Evolutionary conservation across 129 eudicot species (phyloP).

Genomic region (Ambrosia trifida): DNA sequence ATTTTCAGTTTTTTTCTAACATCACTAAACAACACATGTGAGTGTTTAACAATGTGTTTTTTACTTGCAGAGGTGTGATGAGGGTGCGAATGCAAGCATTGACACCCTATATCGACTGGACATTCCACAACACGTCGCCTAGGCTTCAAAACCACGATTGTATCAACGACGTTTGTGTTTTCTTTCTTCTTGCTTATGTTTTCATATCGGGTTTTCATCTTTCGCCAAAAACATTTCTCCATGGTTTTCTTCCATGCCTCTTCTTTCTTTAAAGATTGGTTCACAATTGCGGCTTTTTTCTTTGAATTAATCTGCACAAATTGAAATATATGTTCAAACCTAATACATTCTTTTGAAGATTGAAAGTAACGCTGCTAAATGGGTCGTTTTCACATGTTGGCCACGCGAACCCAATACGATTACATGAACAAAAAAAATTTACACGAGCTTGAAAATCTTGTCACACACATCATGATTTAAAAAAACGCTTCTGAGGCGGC

Average conservation of each 20-base stretch:
- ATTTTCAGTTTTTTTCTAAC: conserved; percentile 13
- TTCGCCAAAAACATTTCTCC: conserved; percentile 37
- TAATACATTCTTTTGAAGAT: background rate
- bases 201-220: conserved; percentile 26
- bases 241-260: conserved; percentile 23
- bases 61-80: conserved; percentile 24
- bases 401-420: too few species aligned
- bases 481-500: too few species aligned
- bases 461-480: too few species aligned
- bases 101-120: conserved; percentile 35
- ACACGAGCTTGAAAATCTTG: too few species aligned
- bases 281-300: conserved; percentile 26
- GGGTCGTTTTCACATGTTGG: too few species aligned
- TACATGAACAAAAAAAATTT: too few species aligned
- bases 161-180: conserved; percentile 23
- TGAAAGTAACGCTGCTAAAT: background rate
- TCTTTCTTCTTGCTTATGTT: conserved; percentile 25
- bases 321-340: conserved; percentile 3
- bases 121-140: conserved; percentile 4
- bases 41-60: conserved; percentile 32
- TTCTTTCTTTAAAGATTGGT: conserved; percentile 16
- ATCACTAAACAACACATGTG: conserved; percentile 26
- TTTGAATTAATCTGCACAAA: conserved; percentile 24
- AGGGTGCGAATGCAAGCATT: conserved; percentile 44
- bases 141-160: conserved; percentile 46